Base-by-base conservation (phyloP, 2,329 filamentous ascomycete species). In the Sporothrix schenckii region DNA sequence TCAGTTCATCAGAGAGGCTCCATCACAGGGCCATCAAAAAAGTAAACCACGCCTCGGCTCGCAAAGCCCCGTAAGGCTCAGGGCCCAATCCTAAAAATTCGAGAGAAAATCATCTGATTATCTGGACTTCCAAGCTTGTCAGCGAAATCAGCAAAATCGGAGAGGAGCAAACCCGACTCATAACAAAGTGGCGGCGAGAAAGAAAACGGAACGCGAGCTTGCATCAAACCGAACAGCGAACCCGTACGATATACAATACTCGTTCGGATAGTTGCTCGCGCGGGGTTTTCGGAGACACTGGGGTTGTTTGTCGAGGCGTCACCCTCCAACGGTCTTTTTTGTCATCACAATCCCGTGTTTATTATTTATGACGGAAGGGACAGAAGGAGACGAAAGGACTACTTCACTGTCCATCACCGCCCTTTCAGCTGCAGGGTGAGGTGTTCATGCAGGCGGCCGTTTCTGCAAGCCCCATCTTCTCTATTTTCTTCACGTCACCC, bases 351-450 rank as follows among this genome's bases (percentile, higher is more conserved):
- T 61, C 21, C 14, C 41, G 11, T 13, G 9, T 61, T 61, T 47
- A 4, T 47, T 39, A 47, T 63, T 47, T 47, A 19, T 63, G 58
- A 63, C 58, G 13, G 39, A 63, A 10, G 39, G 41, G 39, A 63
- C 3, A 19, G 41, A 63, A 44, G 21, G 39, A 14, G 34, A 61
- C 11, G n/a, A 24, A 58, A 39, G 19, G 30, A 30, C 54, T 10
- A 19, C 30, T 3, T 60, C 9, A n/a, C 30, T 9, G 16, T n/a
- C 11, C 54, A 44, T 34, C 34, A 5, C 34, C 34, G 6, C 34
- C 34, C 58, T 21, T 63, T 44, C 58, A 52, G 63, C 63, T 66
- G 44, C 63, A 21, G 63, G 53, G 47, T 52, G 47, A 66, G 63
- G 63, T 66, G 63, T 66, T 52, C 27, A 24, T 66, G 44, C 27